Evolutionary conservation across 768 basidiomycete genomes (phyloP), one percentile per base, ranked within the genome.

Genomic region (Antrodiella citrinella): DNA sequence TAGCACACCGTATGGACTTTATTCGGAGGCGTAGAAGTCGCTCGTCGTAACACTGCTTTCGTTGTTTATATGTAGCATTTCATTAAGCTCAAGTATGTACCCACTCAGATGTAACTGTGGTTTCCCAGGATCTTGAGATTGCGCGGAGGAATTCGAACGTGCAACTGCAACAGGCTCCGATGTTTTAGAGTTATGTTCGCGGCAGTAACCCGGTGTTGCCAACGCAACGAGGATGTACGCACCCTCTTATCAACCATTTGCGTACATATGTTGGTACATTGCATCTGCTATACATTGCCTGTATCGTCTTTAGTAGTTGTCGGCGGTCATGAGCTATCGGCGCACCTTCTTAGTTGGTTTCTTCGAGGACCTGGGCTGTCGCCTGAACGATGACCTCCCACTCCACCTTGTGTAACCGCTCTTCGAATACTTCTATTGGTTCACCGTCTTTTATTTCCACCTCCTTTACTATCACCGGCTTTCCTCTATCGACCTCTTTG

Each of bases 301-400:
- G n/a, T n/a, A n/a, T n/a, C n/a, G n/a, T n/a, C n/a, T n/a, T n/a
- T n/a, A n/a, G n/a, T n/a, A n/a, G n/a, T n/a, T n/a, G n/a, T n/a
- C n/a, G n/a, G n/a, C n/a, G n/a, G n/a, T n/a, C n/a, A n/a, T n/a
- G n/a, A n/a, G n/a, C n/a, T n/a, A n/a, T n/a, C n/a, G n/a, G n/a
- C n/a, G n/a, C n/a, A n/a, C n/a, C n/a, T n/a, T n/a, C n/a, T n/a
- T n/a, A n/a, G n/a, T n/a, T n/a, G n/a, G n/a, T n/a, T 53, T 79
- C 74, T 45, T 82, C 78, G 41, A 96, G 67, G 11, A 87, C 78
- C 53, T 75, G 80, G 54, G 72, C 77, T 2, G 93, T 82, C 0
- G 82, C 96, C 59, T 91, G 75, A 4, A 99, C 95, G 47, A 99
- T 92, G 50, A 92, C 80, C 55, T 84, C 80, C 74, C 95, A 95